Conservation (phyloP, 768 basidiomycete species). For the Agrocybe praecox region DNA sequence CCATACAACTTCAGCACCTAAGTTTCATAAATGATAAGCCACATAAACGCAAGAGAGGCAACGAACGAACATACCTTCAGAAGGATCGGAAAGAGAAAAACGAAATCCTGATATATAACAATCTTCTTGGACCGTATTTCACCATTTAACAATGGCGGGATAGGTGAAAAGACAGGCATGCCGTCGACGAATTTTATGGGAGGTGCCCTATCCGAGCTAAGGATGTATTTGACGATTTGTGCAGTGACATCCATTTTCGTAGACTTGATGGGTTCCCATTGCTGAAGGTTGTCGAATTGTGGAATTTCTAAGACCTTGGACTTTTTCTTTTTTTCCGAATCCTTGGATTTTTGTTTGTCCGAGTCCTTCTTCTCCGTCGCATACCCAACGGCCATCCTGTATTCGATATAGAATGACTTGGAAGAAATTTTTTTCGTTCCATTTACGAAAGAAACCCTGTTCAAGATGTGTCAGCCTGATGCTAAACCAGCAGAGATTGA, state of each 20-base stretch:
- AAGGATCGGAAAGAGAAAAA: conserved; percentile 10
- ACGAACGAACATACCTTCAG: conserved; percentile 14
- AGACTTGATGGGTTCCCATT: conserved; percentile 13
- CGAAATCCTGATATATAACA: conserved; percentile 22
- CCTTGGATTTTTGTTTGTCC: no score
- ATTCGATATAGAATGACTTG: conserved; percentile 15
- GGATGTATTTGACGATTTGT: conserved; percentile 5
- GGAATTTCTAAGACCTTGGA: conserved; percentile 2
- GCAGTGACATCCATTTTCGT: conserved; percentile 18
- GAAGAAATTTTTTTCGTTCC: conserved; percentile 4
- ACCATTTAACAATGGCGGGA: neutral
- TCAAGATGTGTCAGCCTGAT: neutral
- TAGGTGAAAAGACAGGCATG: neutral
- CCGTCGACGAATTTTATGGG: conserved; percentile 13
- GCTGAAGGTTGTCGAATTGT: conserved; percentile 4
- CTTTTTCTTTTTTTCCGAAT: no score
- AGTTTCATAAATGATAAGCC: no score
- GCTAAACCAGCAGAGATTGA: no score
- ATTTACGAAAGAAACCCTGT: conserved; percentile 8
- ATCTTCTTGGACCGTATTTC: conserved; percentile 3
- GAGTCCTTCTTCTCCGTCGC: no score
- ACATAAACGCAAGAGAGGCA: neutral
- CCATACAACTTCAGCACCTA: conserved; percentile 14
- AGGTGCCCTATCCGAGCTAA: conserved; percentile 14
- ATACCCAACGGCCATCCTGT: conserved; percentile 12